Evolutionary conservation across 169 alveolate species (phyloP).

Genomic region (Plasmodium reichenowi): DNA sequence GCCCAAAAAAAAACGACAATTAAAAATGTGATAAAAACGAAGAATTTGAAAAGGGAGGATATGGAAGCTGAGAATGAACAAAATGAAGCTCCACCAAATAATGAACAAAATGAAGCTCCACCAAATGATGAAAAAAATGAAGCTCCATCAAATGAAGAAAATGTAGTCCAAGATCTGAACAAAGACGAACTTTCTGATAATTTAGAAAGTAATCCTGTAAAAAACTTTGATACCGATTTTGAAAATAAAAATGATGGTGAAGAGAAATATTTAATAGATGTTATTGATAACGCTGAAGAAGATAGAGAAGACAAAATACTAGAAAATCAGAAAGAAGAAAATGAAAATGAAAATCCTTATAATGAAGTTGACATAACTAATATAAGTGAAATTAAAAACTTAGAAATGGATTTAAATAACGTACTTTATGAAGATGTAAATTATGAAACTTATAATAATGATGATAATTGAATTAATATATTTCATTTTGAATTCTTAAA

Average conservation of each 20-base stretch:
- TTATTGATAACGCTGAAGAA: not conserved
- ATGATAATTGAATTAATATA: constrained; percentile 17
- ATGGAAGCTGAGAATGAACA: not conserved
- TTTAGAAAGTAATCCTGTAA: constrained; percentile 1
- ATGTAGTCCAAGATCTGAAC: not conserved
- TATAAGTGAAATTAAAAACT: constrained; percentile 32
- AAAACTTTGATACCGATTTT: not conserved
- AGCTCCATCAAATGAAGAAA: not conserved
- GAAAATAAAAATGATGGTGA: constrained; percentile 29
- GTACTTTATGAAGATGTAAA: constrained; percentile 61
- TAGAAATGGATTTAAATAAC: constrained; percentile 52
- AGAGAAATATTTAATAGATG: constrained; percentile 9
- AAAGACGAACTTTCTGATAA: not conserved
- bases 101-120: too few relatives aligned
- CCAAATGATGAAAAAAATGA: not conserved
- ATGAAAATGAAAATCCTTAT: not conserved
- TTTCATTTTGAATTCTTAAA: not conserved
- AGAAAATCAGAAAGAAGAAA: not conserved
- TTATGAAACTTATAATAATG: constrained; percentile 59
- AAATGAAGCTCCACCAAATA: not conserved
- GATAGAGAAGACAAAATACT: not conserved
- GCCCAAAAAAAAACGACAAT: constrained; percentile 29
- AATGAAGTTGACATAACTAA: constrained; percentile 14
- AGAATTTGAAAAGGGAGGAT: constrained; percentile 12
- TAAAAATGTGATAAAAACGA: constrained; percentile 15